Base-by-base conservation (phyloP, 2,329 filamentous ascomycete species). In the Sclerotinia borealis region DNA sequence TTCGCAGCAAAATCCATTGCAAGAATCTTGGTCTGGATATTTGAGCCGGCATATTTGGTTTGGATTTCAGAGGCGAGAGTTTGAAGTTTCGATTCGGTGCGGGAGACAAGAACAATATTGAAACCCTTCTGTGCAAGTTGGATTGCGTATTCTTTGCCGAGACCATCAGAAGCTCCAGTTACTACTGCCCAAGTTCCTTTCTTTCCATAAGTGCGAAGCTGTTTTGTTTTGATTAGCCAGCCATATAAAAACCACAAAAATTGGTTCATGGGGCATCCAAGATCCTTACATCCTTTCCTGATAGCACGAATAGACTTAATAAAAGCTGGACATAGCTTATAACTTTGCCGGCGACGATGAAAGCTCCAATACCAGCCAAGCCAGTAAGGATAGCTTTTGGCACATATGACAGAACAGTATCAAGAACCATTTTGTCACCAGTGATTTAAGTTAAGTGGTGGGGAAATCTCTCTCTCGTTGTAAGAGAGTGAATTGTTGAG, bases 161-260 rank as follows among this genome's bases (percentile, higher is more conserved):
- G 87, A 68, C 95, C 96, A 77, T 99, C 95, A 13, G 93, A 97
- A 59, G 93, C 95, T 67, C 95, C 95, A 31, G 95, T 99, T 47
- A 99, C 84, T 62, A 99, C 85, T 37, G 91, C 95, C 93, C 93
- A 99, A 64, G 89, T 93, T 66, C 93, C 93, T 72, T 92, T 91
- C 71, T 89, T 89, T 70, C 93, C 95, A 79, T 96, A 98, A 70
- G 89, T 92, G 71, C 88, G 88, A 64, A 99, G 87, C 93, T 96
- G 64, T 64, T 31, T 25, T 15, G 8, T 15, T 4, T 31, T 13
- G 2, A 34, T 45, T 27, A 48, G 51, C 10, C 31, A 45, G 29
- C 11, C 37, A 29, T 17, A 10, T 19, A 37, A 9, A 9, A 17
- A 25, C 17, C 15, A 5, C 19, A 47, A 22, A 11, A 27, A n/a